A percentile compares a stretch with the other conserved stretches of the same genome.
phyloP scores from a whole-genome alignment of 2,329 filamentous ascomycete genomes.

The Blumeriella jaapii region DNA sequence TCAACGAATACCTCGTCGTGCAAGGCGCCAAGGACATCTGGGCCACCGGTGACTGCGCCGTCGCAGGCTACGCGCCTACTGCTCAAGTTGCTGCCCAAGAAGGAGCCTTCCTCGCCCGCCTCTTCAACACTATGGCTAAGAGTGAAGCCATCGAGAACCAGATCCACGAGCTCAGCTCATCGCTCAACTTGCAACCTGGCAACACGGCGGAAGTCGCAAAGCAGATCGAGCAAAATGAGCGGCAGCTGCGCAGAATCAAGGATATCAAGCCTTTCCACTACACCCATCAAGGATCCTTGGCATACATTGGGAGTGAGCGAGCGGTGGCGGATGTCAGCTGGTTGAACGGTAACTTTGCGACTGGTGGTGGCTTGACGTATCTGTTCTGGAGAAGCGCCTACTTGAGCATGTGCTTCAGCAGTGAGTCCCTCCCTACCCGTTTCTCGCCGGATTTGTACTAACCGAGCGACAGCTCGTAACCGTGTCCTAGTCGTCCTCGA shows the following conservation, averaged over 20 bases:
- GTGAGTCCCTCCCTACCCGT: slow-evolving; percentile 44
- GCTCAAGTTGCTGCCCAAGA: slow-evolving; percentile 95
- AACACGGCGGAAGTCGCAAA: slow-evolving; percentile 55
- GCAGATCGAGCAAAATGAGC: slow-evolving; percentile 79
- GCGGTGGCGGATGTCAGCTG: slow-evolving; percentile 95
- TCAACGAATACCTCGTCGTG: slow-evolving; percentile 98
- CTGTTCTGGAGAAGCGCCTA: slow-evolving; percentile 98
- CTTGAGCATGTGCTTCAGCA: slow-evolving; percentile 99
- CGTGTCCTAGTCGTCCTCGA: slow-evolving; percentile 85
- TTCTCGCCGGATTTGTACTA: slow-evolving; percentile 9
- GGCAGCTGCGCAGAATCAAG: slow-evolving; percentile 78
- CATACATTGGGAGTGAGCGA: slow-evolving; percentile 97
- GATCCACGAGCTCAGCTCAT: slow-evolving; percentile 56
- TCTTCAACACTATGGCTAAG: slow-evolving; percentile 99
- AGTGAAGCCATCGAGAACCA: slow-evolving; percentile 71
- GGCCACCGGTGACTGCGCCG: slow-evolving; percentile 94
- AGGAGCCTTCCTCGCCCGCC: slow-evolving; percentile 82
- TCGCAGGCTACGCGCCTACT: slow-evolving; percentile 94
- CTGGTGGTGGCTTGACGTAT: slow-evolving; percentile 87
- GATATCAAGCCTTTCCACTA: slow-evolving; percentile 97
- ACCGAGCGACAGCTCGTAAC: slow-evolving; percentile 60
- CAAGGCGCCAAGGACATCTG: slow-evolving; percentile 96
- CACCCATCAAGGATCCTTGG: slow-evolving; percentile 91
- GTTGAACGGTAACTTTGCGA: slow-evolving; percentile 93
- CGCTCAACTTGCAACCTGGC: slow-evolving; percentile 47